phyloP scores from a whole-genome alignment of 139 green algal genomes.

The Micromonas commoda region DNA sequence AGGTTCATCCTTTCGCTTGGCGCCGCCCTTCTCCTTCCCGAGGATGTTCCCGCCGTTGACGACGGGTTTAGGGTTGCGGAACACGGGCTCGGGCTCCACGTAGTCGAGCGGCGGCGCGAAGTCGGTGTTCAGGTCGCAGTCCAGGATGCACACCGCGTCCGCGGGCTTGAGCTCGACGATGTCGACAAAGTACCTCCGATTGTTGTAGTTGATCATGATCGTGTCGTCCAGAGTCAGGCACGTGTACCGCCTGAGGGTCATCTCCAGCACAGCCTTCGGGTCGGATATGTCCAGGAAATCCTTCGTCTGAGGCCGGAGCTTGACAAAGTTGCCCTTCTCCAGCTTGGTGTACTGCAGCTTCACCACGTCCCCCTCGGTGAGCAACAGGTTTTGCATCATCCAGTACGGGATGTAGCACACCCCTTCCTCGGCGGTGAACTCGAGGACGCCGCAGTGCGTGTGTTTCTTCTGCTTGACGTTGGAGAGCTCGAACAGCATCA shows the following conservation, averaged over 20 bases:
- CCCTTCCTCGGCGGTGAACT: conserved; percentile 97
- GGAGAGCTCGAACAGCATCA: conserved; percentile 94
- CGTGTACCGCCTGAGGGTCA: conserved; percentile 73
- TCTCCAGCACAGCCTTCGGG: conserved; percentile 94
- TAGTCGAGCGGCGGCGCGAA: conserved; percentile 97
- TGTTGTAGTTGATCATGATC: conserved; percentile 94
- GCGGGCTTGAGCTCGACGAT: conserved; percentile 74
- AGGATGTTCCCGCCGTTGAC: neutral
- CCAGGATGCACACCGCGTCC: conserved; percentile 87
- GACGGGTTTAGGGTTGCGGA: too few species aligned
- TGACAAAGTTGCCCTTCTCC: conserved; percentile 89
- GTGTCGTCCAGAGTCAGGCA: conserved; percentile 72
- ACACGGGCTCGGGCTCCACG: conserved; percentile 51
- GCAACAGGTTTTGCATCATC: conserved; percentile 95
- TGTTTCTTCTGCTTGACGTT: conserved; percentile 52
- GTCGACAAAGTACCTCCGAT: conserved; percentile 89
- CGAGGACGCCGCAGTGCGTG: conserved; percentile 95
- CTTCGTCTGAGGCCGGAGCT: conserved; percentile 90
- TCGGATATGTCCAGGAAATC: conserved; percentile 97
- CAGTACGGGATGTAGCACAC: conserved; percentile 95
- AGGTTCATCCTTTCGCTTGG: conserved; percentile 41
- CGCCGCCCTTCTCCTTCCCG: conserved; percentile 32
- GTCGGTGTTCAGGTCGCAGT: conserved; percentile 85
- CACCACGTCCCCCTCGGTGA: conserved; percentile 85
- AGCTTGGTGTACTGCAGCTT: conserved; percentile 72